phyloP scores from a whole-genome alignment of 371 early-diverging fungal species.

The Mucor sp. region DNA sequence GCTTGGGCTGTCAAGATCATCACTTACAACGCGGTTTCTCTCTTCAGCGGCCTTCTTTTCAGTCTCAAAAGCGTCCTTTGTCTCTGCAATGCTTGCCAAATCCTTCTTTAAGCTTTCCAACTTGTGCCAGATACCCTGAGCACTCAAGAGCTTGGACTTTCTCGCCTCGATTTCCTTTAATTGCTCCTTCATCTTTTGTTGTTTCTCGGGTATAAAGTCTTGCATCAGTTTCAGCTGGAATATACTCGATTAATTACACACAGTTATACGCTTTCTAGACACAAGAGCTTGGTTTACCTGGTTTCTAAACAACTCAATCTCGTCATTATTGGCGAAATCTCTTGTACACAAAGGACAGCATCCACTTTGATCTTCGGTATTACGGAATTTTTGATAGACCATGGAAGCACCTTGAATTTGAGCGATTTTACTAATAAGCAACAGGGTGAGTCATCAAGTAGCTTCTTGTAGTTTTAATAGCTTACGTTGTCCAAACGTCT shows the following conservation, averaged over 20 bases:
- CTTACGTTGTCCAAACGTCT: slow-evolving; percentile 29
- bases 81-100: background rate
- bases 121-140: slow-evolving; percentile 12
- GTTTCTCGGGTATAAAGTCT: slow-evolving; percentile 51
- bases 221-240: slow-evolving; percentile 34
- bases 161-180: slow-evolving; percentile 29
- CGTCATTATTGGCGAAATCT: slow-evolving; percentile 48
- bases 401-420: slow-evolving; percentile 15
- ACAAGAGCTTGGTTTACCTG: slow-evolving; percentile 15
- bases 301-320: slow-evolving; percentile 52
- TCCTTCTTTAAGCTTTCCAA: slow-evolving; percentile 18
- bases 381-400: slow-evolving; percentile 64
- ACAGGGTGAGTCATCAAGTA: no score
- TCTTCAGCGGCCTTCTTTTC: slow-evolving; percentile 5
- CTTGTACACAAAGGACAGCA: slow-evolving; percentile 79
- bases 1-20: background rate
- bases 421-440: background rate
- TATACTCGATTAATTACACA: background rate
- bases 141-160: slow-evolving; percentile 20
- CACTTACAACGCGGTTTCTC: slow-evolving; percentile 10
- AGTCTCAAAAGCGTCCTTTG: background rate
- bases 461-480: background rate
- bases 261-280: background rate
- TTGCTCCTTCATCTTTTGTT: slow-evolving; percentile 37
- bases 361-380: slow-evolving; percentile 44